These are phyloP conservation scores for Schizopora paradoxa DNA, from an alignment of 1,284 basidiomycete species.

Conservation along the genomic window DNA sequence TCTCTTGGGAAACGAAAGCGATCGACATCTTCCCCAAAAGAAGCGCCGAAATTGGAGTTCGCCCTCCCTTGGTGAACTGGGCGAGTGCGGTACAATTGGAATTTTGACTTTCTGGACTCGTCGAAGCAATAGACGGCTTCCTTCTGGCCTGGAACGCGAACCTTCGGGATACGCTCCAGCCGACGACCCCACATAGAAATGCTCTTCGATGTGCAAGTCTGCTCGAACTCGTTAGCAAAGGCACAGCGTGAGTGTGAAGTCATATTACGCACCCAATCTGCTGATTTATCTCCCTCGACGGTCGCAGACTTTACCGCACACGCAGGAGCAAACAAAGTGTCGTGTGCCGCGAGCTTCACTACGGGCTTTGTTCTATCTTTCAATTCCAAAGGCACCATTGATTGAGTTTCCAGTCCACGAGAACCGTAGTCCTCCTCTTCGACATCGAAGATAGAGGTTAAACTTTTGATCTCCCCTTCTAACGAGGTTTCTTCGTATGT, in stretches of 20 bases:
- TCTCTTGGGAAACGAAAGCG: too few species aligned
- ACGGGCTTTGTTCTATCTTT: too few species aligned
- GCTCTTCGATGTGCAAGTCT: constrained; percentile 8
- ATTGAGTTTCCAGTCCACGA: not conserved
- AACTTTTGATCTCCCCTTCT: not conserved
- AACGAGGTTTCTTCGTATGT: not conserved
- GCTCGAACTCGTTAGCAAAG: not conserved
- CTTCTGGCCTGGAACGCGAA: constrained; percentile 15
- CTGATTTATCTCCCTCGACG: constrained; percentile 5
- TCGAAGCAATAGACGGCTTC: constrained; percentile 18
- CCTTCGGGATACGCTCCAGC: constrained; percentile 18
- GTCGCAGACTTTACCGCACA: constrained; percentile 5
- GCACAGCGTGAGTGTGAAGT: not conserved
- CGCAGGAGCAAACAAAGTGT: not conserved
- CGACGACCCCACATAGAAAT: constrained; percentile 18
- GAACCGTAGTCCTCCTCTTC: not conserved
- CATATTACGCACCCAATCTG: constrained; percentile 5
- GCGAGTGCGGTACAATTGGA: too few species aligned
- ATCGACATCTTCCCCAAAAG: too few species aligned
- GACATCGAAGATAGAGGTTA: too few species aligned
- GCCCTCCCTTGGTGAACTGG: too few species aligned
- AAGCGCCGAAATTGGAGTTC: too few species aligned
- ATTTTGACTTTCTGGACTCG: too few species aligned
- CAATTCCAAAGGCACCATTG: too few species aligned
- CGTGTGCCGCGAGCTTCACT: not conserved